A percentile compares a stretch with the other conserved stretches of the same genome.
These are phyloP conservation scores for Pisolithus tinctorius DNA, from an alignment of 768 basidiomycete species.

Conservation along the genomic window DNA sequence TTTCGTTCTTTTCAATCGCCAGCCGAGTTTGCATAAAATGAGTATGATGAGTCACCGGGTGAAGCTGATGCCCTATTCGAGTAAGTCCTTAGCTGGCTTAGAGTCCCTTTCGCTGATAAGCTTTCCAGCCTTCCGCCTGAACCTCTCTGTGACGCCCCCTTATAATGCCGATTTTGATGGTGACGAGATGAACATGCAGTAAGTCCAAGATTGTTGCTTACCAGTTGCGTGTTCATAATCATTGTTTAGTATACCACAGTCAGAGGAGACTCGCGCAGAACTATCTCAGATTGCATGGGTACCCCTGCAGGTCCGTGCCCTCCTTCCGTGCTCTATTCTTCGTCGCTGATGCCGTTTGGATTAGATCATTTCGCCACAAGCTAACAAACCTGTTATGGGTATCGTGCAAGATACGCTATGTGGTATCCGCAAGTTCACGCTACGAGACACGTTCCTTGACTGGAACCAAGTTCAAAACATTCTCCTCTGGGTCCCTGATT, in stretches of 20 bases:
- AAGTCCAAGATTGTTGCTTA: conserved; percentile 30
- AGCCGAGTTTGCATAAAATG: conserved; percentile 99
- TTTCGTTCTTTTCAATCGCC: conserved; percentile 94
- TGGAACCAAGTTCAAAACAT: conserved; percentile 97
- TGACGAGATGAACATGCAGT: conserved; percentile 99
- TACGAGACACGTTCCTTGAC: conserved; percentile 92
- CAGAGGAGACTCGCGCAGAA: conserved; percentile 96
- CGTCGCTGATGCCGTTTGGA: not conserved
- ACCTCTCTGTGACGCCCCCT: conserved; percentile 95
- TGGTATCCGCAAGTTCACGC: conserved; percentile 94
- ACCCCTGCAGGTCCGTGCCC: conserved; percentile 70
- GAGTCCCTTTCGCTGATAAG: conserved; percentile 15
- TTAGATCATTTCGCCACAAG: conserved; percentile 98
- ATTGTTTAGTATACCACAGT: conserved; percentile 78
- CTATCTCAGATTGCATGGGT: conserved; percentile 99
- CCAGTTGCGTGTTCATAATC: conserved; percentile 5
- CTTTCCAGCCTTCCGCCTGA: conserved; percentile 82
- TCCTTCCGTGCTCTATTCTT: not conserved
- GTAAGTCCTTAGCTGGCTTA: conserved; percentile 40
- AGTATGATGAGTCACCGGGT: conserved; percentile 99
- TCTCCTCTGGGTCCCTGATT: conserved; percentile 94
- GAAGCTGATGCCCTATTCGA: conserved; percentile 96
- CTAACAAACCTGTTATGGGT: conserved; percentile 99
- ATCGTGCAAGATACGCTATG: conserved; percentile 99
- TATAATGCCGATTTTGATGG: conserved; percentile 99